Conservation (phyloP, 2,329 filamentous ascomycete species). For the Tolypocladium tropicale region DNA sequence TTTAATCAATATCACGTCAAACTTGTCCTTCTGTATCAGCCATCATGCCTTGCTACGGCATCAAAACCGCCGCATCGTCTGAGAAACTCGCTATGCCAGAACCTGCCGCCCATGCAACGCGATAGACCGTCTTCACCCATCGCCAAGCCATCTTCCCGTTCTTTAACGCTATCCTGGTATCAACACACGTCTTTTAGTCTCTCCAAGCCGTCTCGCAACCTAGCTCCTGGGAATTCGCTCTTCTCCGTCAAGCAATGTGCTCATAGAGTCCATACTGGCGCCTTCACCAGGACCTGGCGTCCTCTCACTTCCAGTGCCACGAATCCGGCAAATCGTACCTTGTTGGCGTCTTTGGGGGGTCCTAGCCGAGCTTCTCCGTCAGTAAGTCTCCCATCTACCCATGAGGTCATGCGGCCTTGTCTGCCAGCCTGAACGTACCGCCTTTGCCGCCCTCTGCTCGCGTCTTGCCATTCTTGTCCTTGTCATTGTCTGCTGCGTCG, state of each 20-base stretch:
- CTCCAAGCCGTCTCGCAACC: not conserved
- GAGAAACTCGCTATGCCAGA: not conserved
- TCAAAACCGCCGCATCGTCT: not conserved
- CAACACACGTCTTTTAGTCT: not conserved
- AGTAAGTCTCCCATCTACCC: constrained; percentile 20
- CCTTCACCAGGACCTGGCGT: constrained; percentile 64
- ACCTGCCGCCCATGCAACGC: not conserved
- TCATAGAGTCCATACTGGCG: constrained; percentile 57
- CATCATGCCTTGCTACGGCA: not conserved
- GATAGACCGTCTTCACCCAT: not conserved
- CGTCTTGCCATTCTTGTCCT: constrained; percentile 32
- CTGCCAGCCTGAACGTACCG: constrained; percentile 27
- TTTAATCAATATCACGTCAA: not conserved
- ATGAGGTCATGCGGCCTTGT: constrained; percentile 18
- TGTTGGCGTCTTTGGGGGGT: constrained; percentile 36
- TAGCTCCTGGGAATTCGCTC: no score
- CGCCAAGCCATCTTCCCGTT: not conserved
- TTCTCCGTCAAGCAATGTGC: not conserved
- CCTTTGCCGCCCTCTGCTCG: constrained; percentile 34
- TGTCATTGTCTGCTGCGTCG: constrained; percentile 28
- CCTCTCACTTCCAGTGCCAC: constrained; percentile 65
- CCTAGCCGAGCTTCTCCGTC: constrained; percentile 27
- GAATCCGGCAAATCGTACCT: constrained; percentile 67
- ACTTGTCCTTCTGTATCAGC: not conserved
- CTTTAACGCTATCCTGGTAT: not conserved